These are phyloP conservation scores for Tuber umbilicatum DNA, from an alignment of 495 filamentous ascomycete genomes.

Conservation along the genomic window DNA sequence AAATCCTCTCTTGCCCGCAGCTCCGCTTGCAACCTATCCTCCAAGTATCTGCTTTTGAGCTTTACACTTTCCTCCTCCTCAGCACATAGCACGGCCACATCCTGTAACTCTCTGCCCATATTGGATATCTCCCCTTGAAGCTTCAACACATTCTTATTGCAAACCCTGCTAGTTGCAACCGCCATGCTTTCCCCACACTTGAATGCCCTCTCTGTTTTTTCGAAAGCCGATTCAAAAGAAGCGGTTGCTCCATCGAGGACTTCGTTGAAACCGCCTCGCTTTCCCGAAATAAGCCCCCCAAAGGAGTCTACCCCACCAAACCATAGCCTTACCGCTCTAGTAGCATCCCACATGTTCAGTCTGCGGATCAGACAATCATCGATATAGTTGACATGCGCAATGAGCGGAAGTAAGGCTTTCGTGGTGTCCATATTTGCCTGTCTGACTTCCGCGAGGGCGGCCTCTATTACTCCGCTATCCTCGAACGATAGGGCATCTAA, in stretches of 20 bases:
- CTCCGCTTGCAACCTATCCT: not conserved
- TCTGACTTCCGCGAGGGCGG: not conserved
- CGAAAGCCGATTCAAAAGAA: not conserved
- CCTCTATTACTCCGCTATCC: not conserved
- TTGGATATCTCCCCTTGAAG: not conserved
- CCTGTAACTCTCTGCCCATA: not conserved
- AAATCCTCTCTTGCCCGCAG: not conserved
- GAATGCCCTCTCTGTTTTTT: not conserved
- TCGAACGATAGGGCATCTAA: not conserved
- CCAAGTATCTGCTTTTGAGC: not conserved
- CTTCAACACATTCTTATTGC: not conserved
- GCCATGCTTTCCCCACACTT: not conserved
- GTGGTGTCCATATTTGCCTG: not conserved
- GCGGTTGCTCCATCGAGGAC: not conserved
- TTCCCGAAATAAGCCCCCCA: not conserved
- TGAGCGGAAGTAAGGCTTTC: not conserved
- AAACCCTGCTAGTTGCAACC: not conserved
- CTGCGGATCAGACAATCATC: not conserved
- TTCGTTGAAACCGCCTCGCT: not conserved
- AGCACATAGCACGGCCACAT: not conserved
- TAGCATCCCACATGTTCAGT: not conserved
- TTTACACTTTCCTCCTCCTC: not conserved
- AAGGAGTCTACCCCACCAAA: not conserved
- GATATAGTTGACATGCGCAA: not conserved
- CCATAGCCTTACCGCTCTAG: not conserved